These are phyloP conservation scores for Neospermospora avenae DNA, from an alignment of 2,329 filamentous ascomycete species.

Conservation along the genomic window DNA sequence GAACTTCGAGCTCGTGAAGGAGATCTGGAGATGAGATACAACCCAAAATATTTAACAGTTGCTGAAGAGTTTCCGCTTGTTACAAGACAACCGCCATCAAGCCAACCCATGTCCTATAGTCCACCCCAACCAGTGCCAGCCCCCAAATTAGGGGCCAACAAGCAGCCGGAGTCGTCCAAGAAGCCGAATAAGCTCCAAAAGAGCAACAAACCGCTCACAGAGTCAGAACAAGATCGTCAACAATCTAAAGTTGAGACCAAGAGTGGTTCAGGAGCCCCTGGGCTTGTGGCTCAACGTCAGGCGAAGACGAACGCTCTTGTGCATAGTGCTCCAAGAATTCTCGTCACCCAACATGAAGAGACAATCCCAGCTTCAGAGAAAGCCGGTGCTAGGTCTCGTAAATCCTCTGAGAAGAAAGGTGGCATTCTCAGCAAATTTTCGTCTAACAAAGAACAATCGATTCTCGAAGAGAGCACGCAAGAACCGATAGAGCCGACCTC, in stretches of 20 bases:
- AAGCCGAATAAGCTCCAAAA: conserved; percentile 6
- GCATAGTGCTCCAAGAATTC: not conserved
- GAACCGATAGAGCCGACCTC: not conserved
- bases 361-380: not conserved
- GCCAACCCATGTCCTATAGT: conserved; percentile 26
- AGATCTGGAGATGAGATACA: conserved; percentile 8
- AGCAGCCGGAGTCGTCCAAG: not conserved
- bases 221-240: not conserved
- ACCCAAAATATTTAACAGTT: not conserved
- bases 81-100: conserved; percentile 12
- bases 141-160: not conserved
- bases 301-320: not conserved
- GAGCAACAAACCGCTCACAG: not conserved
- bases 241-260: not conserved
- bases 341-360: conserved; percentile 6
- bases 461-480: not conserved
- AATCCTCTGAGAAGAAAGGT: not conserved
- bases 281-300: not conserved
- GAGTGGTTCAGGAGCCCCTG: not conserved
- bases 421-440: conserved; percentile 4
- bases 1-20: conserved; percentile 43
- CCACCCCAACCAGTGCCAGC: conserved; percentile 4
- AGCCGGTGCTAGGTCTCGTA: not conserved
- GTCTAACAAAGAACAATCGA: not conserved
- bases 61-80: not conserved